Evolutionary conservation across 1,284 basidiomycete species (phyloP).

Genomic region (Salmacisia buchloeana): DNA sequence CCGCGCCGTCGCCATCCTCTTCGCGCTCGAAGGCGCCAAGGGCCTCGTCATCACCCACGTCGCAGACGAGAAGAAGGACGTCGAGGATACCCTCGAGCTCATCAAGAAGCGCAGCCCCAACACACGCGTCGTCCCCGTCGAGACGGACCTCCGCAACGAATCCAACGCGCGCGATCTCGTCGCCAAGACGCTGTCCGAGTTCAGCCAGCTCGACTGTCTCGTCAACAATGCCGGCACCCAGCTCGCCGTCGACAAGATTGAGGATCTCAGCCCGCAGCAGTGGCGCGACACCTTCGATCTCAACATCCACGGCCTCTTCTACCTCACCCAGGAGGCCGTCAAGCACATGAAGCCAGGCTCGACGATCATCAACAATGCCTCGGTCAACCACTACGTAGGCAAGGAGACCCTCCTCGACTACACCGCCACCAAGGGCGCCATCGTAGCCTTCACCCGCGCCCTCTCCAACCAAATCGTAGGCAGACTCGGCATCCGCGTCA

Average conservation of each 20-base stretch:
- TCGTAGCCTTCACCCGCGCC: slow-evolving; percentile 57
- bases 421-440: slow-evolving; percentile 54
- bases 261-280: slow-evolving; percentile 30
- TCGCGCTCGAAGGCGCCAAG: slow-evolving; percentile 63
- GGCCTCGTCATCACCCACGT: slow-evolving; percentile 62
- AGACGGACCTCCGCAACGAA: slow-evolving; percentile 50
- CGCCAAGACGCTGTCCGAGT: slow-evolving; percentile 56
- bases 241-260: slow-evolving; percentile 52
- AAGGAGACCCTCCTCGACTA: slow-evolving; percentile 56
- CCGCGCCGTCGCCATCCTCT: slow-evolving; percentile 60
- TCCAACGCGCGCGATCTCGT: slow-evolving; percentile 54
- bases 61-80: slow-evolving; percentile 61
- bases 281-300: slow-evolving; percentile 31
- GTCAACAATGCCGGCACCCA: slow-evolving; percentile 67
- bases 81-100: slow-evolving; percentile 17
- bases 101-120: slow-evolving; percentile 25
- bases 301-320: slow-evolving; percentile 33
- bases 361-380: slow-evolving; percentile 63
- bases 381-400: slow-evolving; percentile 52
- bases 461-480: slow-evolving; percentile 60
- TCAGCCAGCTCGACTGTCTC: slow-evolving; percentile 29
- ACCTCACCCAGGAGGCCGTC: slow-evolving; percentile 52
- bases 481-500: slow-evolving; percentile 59
- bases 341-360: slow-evolving; percentile 62
- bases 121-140: slow-evolving; percentile 55